These are phyloP conservation scores for Neopestalotiopsis sp. DNA, from an alignment of 2,329 filamentous ascomycete species.

Conservation along the genomic window DNA sequence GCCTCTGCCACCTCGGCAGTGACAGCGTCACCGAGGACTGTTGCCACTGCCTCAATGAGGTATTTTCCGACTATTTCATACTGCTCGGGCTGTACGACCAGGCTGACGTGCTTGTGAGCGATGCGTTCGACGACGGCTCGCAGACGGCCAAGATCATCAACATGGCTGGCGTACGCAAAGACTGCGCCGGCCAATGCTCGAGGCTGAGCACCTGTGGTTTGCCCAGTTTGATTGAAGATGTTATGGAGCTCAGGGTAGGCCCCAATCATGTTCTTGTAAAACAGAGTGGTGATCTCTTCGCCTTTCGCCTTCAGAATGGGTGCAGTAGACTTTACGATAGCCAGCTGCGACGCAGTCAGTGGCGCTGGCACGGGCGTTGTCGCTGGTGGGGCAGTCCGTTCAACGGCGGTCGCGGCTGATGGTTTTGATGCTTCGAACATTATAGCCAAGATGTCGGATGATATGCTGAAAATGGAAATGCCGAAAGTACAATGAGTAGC, in stretches of 20 bases:
- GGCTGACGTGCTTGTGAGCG: conserved; percentile 75
- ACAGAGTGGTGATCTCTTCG: conserved; percentile 69
- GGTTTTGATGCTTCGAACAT: conserved; percentile 1
- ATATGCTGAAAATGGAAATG: background rate
- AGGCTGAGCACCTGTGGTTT: conserved; percentile 70
- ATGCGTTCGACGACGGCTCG: conserved; percentile 67
- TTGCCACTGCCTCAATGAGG: conserved; percentile 70
- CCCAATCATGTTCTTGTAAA: conserved; percentile 72
- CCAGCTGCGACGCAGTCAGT: conserved; percentile 67
- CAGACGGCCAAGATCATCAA: conserved; percentile 71
- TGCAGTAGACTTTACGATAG: conserved; percentile 77
- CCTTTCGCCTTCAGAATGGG: conserved; percentile 75
- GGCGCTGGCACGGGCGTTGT: conserved; percentile 38
- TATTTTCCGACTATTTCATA: conserved; percentile 73
- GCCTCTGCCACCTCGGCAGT: conserved; percentile 71
- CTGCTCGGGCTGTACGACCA: conserved; percentile 72
- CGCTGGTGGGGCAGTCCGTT: background rate
- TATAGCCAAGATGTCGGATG: background rate
- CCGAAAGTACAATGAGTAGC: background rate
- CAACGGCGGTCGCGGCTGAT: background rate
- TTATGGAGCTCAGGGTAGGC: conserved; percentile 70
- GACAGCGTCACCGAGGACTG: conserved; percentile 70
- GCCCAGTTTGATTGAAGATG: conserved; percentile 74
- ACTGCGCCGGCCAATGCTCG: conserved; percentile 72
- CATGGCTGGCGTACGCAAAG: conserved; percentile 73